Base-by-base conservation (phyloP, 169 alveolate genomes). In the Cryptosporidium baileyi region DNA sequence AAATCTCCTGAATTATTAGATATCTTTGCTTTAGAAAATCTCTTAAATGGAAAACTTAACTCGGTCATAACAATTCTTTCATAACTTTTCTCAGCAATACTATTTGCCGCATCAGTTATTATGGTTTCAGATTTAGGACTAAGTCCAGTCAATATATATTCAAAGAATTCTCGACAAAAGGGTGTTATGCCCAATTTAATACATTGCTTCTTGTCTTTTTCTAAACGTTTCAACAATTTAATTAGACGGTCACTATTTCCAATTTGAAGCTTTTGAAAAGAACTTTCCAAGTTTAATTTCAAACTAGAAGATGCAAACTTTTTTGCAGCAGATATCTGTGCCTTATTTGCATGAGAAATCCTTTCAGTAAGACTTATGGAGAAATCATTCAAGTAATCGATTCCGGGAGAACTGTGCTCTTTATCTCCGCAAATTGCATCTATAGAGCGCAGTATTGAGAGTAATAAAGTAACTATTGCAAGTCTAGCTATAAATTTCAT, bases 351-450 rank as follows among this genome's bases (percentile, higher is more conserved):
- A 6, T 8, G 5, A 22, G 15, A 3, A 44, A 47, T 8, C 47
- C 52, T 45, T 6, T 45, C 19, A 7, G 8, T 0, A 24, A 65
- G 22, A n/a, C 17, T 7, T 11, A 26, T 28, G 9, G 61, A 45
- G 52, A 45, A 65, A 19, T 65, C 63, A 30, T 49, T 65, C 13
- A 65, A 34, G n/a, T n/a, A n/a, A n/a, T n/a, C n/a, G n/a, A n/a
- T n/a, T n/a, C n/a, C n/a, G 19, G 59, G 59, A 47, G 30, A 19
- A 9, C 1, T 47, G 3, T 19, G 19, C 3, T 47, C 59, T 4
- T 0, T 0, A 5, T 47, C 59, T 11, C 59, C 59, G 19, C 59
- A 47, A 11, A 19, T n/a, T 0, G 59, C 15, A 47, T 26, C 59
- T 11, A n/a, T n/a, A n/a, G n/a, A n/a, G n/a, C n/a, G n/a, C n/a